Conservation (phyloP, 2,329 filamentous ascomycete species). For the Dactylellina leptospora region DNA sequence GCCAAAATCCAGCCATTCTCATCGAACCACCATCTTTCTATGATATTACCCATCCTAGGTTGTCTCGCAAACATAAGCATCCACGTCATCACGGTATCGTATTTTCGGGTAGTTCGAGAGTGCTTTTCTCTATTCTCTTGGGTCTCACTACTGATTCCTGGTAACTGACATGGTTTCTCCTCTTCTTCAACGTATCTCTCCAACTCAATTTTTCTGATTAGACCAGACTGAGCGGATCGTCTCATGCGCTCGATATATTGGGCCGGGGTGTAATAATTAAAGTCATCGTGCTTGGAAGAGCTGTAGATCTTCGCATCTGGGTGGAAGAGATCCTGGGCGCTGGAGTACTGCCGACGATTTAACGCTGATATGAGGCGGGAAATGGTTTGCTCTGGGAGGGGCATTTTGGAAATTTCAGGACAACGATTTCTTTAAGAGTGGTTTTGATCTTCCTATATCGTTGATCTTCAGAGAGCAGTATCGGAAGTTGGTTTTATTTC, state of each 20-base stretch:
- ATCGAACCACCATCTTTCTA: slow-evolving; percentile 14
- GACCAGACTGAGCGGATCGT: too few species aligned
- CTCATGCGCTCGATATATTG: not conserved
- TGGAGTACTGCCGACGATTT: not conserved
- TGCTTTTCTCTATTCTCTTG: not conserved
- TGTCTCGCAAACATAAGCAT: not conserved
- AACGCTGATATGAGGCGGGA: not conserved
- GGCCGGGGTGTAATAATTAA: not conserved
- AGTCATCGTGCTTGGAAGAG: not conserved
- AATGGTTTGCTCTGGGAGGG: not conserved
- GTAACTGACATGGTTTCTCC: not conserved
- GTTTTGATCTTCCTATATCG: too few species aligned
- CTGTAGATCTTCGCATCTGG: slow-evolving; percentile 1
- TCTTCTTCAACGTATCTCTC: not conserved
- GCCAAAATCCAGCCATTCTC: slow-evolving; percentile 17
- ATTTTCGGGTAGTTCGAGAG: not conserved
- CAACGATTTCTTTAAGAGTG: too few species aligned
- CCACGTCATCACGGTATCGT: slow-evolving; percentile 1
- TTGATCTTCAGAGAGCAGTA: too few species aligned
- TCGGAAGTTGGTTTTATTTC: too few species aligned
- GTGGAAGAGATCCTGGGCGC: not conserved
- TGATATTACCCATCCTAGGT: not conserved
- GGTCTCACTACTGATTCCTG: not conserved
- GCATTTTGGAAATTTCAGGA: not conserved
- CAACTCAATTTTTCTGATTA: not conserved